Percentiles rank a stretch among this genome's conserved stretches.
These are phyloP conservation scores for Apiosordaria backusii DNA, from an alignment of 495 filamentous ascomycete species.

Conservation along the genomic window DNA sequence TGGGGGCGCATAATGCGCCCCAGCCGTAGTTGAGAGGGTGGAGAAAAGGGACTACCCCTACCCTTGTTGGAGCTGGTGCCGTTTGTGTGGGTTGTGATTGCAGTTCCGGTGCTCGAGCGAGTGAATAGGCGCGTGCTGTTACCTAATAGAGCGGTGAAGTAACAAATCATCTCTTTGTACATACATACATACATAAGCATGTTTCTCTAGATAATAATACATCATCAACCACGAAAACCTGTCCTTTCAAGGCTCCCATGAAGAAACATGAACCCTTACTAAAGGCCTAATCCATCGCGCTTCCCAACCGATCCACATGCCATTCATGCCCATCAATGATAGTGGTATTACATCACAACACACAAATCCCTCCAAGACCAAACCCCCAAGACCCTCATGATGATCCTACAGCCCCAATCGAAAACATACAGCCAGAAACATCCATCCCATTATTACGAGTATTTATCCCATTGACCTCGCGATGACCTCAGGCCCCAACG, in stretches of 20 bases:
- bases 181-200: background rate
- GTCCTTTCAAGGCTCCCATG: background rate
- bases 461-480: constrained; percentile 14
- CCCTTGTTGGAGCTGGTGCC: too few species aligned
- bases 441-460: background rate
- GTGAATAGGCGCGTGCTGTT: too few species aligned
- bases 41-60: too few species aligned
- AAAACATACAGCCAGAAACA: background rate
- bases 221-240: background rate
- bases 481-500: constrained; percentile 5
- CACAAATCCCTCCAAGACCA: background rate
- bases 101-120: too few species aligned
- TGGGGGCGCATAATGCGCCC: too few species aligned
- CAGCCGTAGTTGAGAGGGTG: too few species aligned
- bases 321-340: background rate
- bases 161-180: background rate
- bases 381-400: background rate
- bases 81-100: too few species aligned
- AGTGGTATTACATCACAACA: background rate
- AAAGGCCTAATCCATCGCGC: background rate
- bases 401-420: background rate
- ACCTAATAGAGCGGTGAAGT: too few species aligned
- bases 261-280: background rate
- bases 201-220: background rate
- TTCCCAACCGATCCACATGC: background rate